Evolutionary conservation across 768 basidiomycete species (phyloP).

Genomic region (Aureoboletus auriporus): DNA sequence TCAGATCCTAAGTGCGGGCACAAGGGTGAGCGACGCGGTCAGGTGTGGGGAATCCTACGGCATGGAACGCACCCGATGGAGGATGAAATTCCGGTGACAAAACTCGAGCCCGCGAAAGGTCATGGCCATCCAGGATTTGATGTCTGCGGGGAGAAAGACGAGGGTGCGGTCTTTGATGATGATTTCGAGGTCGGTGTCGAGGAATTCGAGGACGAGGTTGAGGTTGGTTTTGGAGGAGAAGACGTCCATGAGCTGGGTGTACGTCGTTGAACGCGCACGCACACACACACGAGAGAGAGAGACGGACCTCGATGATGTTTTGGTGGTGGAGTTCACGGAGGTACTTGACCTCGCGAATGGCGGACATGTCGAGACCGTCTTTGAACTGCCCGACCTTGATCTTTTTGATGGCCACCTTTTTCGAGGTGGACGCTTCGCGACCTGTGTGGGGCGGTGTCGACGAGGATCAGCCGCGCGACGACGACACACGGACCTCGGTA

Average conservation of each 20-base stretch:
- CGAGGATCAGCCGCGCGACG: too few relatives aligned
- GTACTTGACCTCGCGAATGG: constrained; percentile 97
- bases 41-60: too few relatives aligned
- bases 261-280: background rate
- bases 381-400: constrained; percentile 96
- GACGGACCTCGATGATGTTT: constrained; percentile 84
- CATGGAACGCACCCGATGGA: constrained; percentile 77
- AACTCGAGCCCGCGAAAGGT: constrained; percentile 97
- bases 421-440: constrained; percentile 65
- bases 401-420: constrained; percentile 97
- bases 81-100: constrained; percentile 90
- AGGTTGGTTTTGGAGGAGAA: constrained; percentile 96
- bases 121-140: constrained; percentile 99
- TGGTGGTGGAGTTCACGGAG: constrained; percentile 90
- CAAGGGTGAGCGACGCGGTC: too few relatives aligned
- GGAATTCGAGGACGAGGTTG: constrained; percentile 94
- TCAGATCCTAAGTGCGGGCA: constrained; percentile 67
- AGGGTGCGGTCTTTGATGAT: constrained; percentile 92
- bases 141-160: constrained; percentile 91
- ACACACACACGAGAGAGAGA: background rate
- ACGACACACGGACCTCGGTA: constrained; percentile 64
- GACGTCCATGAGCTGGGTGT: constrained; percentile 81
- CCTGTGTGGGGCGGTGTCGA: constrained; percentile 39
- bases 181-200: constrained; percentile 94
- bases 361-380: constrained; percentile 98